Percentiles rank a stretch among this genome's conserved stretches.
These are phyloP conservation scores for Coniferiporia sulphurascens DNA, from an alignment of 1,284 basidiomycete species.

Conservation along the genomic window DNA sequence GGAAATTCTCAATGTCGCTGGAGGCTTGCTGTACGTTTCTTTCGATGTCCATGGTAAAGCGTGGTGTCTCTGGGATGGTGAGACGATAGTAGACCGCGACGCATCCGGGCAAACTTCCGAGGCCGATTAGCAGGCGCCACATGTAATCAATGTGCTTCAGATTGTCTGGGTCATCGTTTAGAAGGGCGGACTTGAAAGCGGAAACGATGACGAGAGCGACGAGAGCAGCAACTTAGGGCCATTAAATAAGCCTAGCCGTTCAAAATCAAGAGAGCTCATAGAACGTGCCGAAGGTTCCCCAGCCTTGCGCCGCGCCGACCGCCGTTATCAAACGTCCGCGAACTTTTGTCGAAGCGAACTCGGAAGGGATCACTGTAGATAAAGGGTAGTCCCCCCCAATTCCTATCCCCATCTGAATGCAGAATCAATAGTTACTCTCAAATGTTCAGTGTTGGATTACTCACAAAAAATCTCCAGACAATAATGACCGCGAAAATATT, in stretches of 20 bases:
- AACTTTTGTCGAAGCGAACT: slow-evolving; percentile 56
- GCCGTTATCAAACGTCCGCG: slow-evolving; percentile 55
- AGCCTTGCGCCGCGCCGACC: slow-evolving; percentile 52
- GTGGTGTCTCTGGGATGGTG: slow-evolving; percentile 74
- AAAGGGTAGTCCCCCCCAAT: slow-evolving; percentile 56
- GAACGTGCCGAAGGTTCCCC: slow-evolving; percentile 45
- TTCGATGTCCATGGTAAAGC: slow-evolving; percentile 89
- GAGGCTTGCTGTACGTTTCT: slow-evolving; percentile 73
- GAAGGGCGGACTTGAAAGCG: slow-evolving; percentile 51
- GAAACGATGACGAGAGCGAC: slow-evolving; percentile 52
- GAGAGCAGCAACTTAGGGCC: slow-evolving; percentile 40
- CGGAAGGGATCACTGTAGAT: slow-evolving; percentile 47
- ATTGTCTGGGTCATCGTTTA: slow-evolving; percentile 31
- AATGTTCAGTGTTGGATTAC: neutral
- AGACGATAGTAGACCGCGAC: slow-evolving; percentile 74
- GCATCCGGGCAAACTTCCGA: slow-evolving; percentile 63
- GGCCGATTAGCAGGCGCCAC: slow-evolving; percentile 27
- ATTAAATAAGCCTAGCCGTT: neutral
- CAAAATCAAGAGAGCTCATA: neutral
- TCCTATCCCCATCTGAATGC: slow-evolving; percentile 35
- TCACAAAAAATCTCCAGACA: slow-evolving; percentile 46
- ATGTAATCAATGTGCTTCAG: slow-evolving; percentile 33
- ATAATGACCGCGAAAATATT: slow-evolving; percentile 56
- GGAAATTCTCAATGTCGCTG: slow-evolving; percentile 61
- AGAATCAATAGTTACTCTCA: neutral